Percentiles rank a stretch among this genome's conserved stretches.
phyloP scores from a whole-genome alignment of 495 filamentous ascomycete genomes.

The Massariosphaeria phaeospora region DNA sequence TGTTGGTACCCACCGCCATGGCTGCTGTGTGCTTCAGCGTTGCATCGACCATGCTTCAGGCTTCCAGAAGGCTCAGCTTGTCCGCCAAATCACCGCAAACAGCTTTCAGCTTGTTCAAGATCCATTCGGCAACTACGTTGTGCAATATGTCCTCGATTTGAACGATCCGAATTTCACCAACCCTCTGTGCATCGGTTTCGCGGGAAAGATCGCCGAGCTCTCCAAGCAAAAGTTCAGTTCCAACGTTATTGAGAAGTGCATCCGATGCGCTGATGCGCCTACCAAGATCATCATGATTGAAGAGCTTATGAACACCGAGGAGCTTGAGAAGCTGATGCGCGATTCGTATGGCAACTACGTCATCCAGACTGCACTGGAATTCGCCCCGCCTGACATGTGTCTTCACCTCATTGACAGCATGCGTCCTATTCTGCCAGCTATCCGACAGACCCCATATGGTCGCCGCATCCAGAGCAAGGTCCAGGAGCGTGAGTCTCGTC shows the following conservation, averaged over 20 bases:
- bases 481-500: conserved; percentile 38
- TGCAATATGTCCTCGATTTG: conserved; percentile 96
- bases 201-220: conserved; percentile 63
- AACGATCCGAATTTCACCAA: conserved; percentile 76
- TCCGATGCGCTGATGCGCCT: conserved; percentile 66
- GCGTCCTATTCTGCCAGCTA: conserved; percentile 72
- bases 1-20: conserved; percentile 95
- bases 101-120: conserved; percentile 84
- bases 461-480: conserved; percentile 90
- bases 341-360: conserved; percentile 97
- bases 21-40: conserved; percentile 94
- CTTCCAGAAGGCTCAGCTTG: conserved; percentile 77
- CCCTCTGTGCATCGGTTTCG: conserved; percentile 73
- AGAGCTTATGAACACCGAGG: conserved; percentile 68
- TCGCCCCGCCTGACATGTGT: conserved; percentile 23
- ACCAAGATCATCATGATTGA: conserved; percentile 76
- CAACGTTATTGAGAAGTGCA: conserved; percentile 96
- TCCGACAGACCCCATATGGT: conserved; percentile 86
- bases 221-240: conserved; percentile 99
- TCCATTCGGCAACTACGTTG: conserved; percentile 96
- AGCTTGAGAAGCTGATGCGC: conserved; percentile 79
- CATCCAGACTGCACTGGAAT: conserved; percentile 72
- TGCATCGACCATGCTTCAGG: conserved; percentile 97
- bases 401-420: conserved; percentile 66
- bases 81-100: conserved; percentile 76